Evolutionary conservation across 805 yeast species (phyloP).

Genomic region (Hanseniaspora jakobsenii): DNA sequence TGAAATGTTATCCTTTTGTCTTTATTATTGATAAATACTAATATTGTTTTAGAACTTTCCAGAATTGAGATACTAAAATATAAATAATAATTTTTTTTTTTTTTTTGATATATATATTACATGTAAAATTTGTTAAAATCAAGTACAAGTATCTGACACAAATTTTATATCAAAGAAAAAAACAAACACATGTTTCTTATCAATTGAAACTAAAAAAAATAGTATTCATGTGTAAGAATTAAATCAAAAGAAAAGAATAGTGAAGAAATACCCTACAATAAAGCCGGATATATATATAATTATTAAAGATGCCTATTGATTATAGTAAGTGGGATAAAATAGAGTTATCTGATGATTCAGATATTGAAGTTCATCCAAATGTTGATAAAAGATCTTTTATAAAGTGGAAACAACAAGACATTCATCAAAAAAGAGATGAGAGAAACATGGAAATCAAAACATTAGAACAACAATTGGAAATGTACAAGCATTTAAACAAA

Average conservation of each 20-base stretch:
- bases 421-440: conserved; percentile 81
- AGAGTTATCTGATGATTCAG: conserved; percentile 93
- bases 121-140: too few relatives aligned
- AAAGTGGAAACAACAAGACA: conserved; percentile 93
- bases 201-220: too few relatives aligned
- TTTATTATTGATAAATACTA: too few relatives aligned
- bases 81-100: too few relatives aligned
- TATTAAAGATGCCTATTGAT: conserved; percentile 58
- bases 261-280: background rate
- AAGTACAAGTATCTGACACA: too few relatives aligned
- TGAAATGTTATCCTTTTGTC: too few relatives aligned
- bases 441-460: conserved; percentile 67
- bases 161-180: too few relatives aligned
- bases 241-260: background rate
- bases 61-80: too few relatives aligned
- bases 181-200: too few relatives aligned
- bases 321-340: conserved; percentile 97
- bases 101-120: too few relatives aligned
- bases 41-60: too few relatives aligned
- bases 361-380: conserved; percentile 93
- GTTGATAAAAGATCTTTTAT: conserved; percentile 89
- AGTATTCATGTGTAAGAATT: too few relatives aligned
- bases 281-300: background rate
- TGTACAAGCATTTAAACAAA: conserved; percentile 63
- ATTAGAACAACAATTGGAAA: conserved; percentile 61